phyloP scores from a whole-genome alignment of 139 green algal species.

The Chlorella sp. region DNA sequence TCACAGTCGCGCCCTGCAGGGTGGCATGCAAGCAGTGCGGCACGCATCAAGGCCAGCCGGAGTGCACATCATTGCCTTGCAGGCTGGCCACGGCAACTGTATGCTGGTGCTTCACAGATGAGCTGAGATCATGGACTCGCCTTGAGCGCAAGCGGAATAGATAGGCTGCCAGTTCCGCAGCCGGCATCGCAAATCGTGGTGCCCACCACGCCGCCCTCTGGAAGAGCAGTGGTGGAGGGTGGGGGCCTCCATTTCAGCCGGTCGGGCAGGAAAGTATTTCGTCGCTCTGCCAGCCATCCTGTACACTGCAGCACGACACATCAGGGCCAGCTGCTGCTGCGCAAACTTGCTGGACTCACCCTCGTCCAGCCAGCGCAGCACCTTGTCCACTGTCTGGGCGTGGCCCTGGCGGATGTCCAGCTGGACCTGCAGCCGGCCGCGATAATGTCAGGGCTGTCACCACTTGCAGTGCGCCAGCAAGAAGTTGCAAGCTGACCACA shows the following conservation, averaged over 20 bases:
- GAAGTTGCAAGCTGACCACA: no score
- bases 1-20: constrained; percentile 78
- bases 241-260: not conserved
- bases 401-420: constrained; percentile 96
- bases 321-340: no score
- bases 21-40: no score
- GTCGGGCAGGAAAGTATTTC: no score
- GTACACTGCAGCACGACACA: no score
- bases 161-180: constrained; percentile 92
- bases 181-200: constrained; percentile 89
- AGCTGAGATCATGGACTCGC: no score
- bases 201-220: constrained; percentile 84
- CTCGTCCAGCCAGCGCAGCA: constrained; percentile 49
- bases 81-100: no score
- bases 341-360: no score
- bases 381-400: constrained; percentile 98
- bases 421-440: constrained; percentile 71
- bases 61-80: no score
- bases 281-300: no score
- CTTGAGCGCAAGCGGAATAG: constrained; percentile 82
- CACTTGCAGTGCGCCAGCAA: not conserved
- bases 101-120: no score
- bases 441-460: not conserved
- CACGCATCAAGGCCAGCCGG: no score
- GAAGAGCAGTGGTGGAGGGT: constrained; percentile 26